Conservation (phyloP, 2,329 filamentous ascomycete genomes). For the Dactylella cylindrospora region DNA sequence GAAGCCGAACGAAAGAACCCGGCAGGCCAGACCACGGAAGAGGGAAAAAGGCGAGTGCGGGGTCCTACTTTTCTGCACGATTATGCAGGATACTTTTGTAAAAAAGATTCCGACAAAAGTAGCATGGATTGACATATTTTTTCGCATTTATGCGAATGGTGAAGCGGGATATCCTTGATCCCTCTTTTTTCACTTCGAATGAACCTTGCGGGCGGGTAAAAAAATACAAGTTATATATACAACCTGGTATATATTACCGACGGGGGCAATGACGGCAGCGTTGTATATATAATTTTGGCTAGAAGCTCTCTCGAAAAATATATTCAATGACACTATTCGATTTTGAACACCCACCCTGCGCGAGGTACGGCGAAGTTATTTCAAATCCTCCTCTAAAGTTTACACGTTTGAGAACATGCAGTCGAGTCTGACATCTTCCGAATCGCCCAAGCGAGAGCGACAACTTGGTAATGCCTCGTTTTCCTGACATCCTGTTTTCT, state of each 20-base stretch:
- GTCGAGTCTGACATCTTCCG: slow-evolving; percentile 17
- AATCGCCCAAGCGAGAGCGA: slow-evolving; percentile 13
- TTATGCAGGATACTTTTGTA: slow-evolving; percentile 41
- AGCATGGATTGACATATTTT: not conserved
- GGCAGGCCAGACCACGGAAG: no score
- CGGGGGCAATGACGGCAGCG: not conserved
- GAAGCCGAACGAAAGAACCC: no score
- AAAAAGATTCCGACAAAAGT: not conserved
- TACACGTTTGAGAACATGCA: slow-evolving; percentile 6
- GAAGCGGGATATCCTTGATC: not conserved
- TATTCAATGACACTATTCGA: not conserved
- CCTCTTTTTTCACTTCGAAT: not conserved
- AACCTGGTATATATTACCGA: not conserved
- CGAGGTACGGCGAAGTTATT: not conserved
- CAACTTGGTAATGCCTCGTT: slow-evolving; percentile 23
- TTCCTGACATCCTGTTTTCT: slow-evolving; percentile 4
- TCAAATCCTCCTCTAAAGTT: not conserved
- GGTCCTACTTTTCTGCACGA: not conserved
- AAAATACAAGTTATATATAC: no score
- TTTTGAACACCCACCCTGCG: not conserved
- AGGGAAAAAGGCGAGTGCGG: not conserved
- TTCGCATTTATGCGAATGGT: not conserved
- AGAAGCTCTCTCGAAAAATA: not conserved
- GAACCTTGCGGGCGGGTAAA: not conserved
- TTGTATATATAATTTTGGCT: not conserved